Evolutionary conservation across 306 rosid species (phyloP).

Genomic region (Vachellia collinsii): DNA sequence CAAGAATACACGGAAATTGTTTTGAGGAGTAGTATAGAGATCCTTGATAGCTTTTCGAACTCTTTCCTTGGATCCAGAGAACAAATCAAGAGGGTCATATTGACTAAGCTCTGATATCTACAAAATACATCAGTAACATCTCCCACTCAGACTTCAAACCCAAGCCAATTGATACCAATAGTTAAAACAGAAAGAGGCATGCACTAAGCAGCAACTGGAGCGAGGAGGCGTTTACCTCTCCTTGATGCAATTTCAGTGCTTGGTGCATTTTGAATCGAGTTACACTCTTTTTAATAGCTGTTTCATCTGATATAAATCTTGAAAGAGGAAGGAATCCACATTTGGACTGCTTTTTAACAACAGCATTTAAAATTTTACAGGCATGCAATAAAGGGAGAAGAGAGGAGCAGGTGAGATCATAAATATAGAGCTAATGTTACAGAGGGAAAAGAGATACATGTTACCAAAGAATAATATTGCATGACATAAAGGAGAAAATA

Average conservation of each 20-base stretch:
- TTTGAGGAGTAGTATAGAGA: constrained; percentile 88
- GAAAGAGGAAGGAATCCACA: constrained; percentile 94
- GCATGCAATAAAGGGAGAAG: constrained; percentile 7
- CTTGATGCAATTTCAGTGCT: constrained; percentile 78
- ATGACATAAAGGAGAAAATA: constrained; percentile 25
- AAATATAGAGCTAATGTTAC: constrained; percentile 22
- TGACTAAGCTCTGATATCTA: constrained; percentile 76
- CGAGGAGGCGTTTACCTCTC: constrained; percentile 57
- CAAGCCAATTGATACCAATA: constrained; percentile 30
- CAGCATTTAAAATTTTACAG: constrained; percentile 30
- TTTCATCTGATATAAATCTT: constrained; percentile 70
- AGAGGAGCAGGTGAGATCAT: constrained; percentile 26
- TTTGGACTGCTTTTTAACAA: constrained; percentile 68
- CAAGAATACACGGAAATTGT: constrained; percentile 87
- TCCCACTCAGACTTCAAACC: constrained; percentile 34
- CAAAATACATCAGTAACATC: constrained; percentile 34
- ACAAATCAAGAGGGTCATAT: constrained; percentile 85
- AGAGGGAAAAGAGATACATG: constrained; percentile 14
- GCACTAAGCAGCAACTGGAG: constrained; percentile 18
- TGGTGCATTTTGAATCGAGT: constrained; percentile 96
- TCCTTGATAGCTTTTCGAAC: constrained; percentile 73
- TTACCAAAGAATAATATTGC: constrained; percentile 6
- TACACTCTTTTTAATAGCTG: constrained; percentile 63
- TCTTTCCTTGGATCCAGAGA: constrained; percentile 83
- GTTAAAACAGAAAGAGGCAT: constrained; percentile 28